Percentiles rank a stretch among this genome's conserved stretches.
phyloP scores from a whole-genome alignment of 345 rosid species.

The Durio zibethinus region DNA sequence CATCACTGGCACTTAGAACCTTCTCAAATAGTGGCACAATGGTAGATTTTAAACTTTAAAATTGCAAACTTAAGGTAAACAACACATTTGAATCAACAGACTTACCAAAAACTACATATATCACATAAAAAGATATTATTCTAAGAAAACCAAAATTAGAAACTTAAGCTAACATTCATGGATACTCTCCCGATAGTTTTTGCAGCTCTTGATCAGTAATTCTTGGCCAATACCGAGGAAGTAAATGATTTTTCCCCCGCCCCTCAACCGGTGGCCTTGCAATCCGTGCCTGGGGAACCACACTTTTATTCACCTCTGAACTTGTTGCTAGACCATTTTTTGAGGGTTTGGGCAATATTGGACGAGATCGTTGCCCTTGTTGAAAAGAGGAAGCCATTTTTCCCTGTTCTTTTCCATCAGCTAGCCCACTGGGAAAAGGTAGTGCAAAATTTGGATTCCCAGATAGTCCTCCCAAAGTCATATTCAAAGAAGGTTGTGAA shows the following conservation, averaged over 20 bases:
- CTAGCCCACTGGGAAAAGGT: slow-evolving; percentile 36
- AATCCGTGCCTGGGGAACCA: slow-evolving; percentile 44
- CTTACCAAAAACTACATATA: slow-evolving; percentile 6
- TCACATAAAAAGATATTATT: background rate
- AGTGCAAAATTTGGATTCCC: slow-evolving; percentile 32
- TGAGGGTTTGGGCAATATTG: slow-evolving; percentile 53
- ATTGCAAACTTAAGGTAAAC: slow-evolving; percentile 39
- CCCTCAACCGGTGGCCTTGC: slow-evolving; percentile 89
- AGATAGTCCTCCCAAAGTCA: slow-evolving; percentile 48
- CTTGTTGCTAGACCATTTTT: slow-evolving; percentile 33
- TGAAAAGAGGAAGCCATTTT: slow-evolving; percentile 38
- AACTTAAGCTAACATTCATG: slow-evolving; percentile 28
- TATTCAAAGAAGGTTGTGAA: slow-evolving; percentile 57
- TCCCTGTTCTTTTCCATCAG: slow-evolving; percentile 47
- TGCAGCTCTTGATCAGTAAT: slow-evolving; percentile 91
- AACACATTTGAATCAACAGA: slow-evolving; percentile 11
- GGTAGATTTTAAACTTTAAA: slow-evolving; percentile 63
- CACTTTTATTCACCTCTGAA: slow-evolving; percentile 46
- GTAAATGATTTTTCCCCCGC: slow-evolving; percentile 76
- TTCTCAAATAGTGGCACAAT: slow-evolving; percentile 92
- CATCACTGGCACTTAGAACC: slow-evolving; percentile 94
- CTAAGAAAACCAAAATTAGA: slow-evolving; percentile 1
- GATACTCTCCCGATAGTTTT: slow-evolving; percentile 92
- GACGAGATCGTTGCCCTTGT: slow-evolving; percentile 50
- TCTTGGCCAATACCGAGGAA: slow-evolving; percentile 96